Conservation (phyloP, 305 asterid genomes). For the Fraxinus nigra region DNA sequence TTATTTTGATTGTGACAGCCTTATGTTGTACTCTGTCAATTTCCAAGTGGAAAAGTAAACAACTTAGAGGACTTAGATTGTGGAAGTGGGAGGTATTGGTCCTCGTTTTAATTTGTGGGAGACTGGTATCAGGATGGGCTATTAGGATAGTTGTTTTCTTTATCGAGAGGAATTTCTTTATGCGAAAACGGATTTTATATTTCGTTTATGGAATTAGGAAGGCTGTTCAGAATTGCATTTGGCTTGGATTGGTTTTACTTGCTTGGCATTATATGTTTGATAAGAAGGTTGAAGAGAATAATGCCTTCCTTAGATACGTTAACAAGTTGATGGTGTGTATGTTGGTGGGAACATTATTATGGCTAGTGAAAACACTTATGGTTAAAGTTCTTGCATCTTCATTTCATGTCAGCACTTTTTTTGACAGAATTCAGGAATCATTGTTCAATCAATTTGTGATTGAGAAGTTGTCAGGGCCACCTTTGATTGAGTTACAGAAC, state of each 20-base stretch:
- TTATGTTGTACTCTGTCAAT: constrained; percentile 41
- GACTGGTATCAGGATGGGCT: constrained; percentile 79
- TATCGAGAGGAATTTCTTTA: constrained; percentile 66
- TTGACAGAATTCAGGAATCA: constrained; percentile 73
- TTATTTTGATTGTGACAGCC: constrained; percentile 46
- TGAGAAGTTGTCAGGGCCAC: constrained; percentile 72
- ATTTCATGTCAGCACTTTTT: constrained; percentile 78
- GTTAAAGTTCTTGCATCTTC: constrained; percentile 80
- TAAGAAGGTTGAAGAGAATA: constrained; percentile 36
- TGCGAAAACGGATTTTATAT: constrained; percentile 65
- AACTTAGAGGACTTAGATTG: constrained; percentile 46
- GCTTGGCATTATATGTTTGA: constrained; percentile 76
- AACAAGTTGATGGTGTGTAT: constrained; percentile 63
- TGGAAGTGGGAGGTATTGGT: constrained; percentile 86
- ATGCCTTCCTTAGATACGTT: constrained; percentile 43
- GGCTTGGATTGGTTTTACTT: constrained; percentile 62
- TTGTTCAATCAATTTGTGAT: constrained; percentile 70
- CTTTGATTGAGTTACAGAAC: constrained; percentile 50
- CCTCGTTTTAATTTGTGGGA: constrained; percentile 76
- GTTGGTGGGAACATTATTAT: constrained; percentile 60
- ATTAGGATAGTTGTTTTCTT: constrained; percentile 60
- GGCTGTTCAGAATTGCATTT: constrained; percentile 72
- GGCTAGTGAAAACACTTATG: constrained; percentile 79
- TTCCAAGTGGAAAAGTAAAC: constrained; percentile 31
- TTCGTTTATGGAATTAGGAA: constrained; percentile 76